Evolutionary conservation across 176 grass and related monocot species (phyloP).

Genomic region (Phoenix roebelenii): DNA sequence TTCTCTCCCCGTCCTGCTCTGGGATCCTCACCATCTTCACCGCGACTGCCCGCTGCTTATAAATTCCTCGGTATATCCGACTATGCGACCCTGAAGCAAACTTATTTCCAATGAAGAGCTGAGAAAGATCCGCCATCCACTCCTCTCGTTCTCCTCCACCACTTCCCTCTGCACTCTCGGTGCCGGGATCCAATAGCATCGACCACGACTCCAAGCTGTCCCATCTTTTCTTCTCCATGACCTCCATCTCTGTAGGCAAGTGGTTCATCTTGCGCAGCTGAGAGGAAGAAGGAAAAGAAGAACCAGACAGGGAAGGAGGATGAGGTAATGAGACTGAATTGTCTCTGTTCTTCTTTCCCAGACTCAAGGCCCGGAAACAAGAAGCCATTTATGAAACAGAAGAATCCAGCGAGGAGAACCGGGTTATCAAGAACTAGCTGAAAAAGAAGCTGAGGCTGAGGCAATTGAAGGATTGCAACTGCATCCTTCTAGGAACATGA

Average conservation of each 20-base stretch:
- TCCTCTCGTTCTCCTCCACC: constrained; percentile 49
- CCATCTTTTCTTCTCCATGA: constrained; percentile 99
- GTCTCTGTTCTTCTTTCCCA: constrained; percentile 26
- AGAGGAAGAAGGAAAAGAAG: constrained; percentile 35
- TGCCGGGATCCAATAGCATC: constrained; percentile 58
- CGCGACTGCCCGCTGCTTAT: constrained; percentile 82
- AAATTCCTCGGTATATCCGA: constrained; percentile 95
- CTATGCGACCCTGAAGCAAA: constrained; percentile 94
- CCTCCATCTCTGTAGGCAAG: constrained; percentile 45
- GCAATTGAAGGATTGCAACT: constrained; percentile 1
- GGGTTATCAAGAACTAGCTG: constrained; percentile 3
- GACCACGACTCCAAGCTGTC: constrained; percentile 99
- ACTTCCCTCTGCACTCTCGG: constrained; percentile 17
- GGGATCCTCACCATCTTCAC: constrained; percentile 95
- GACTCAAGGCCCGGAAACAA: constrained; percentile 39
- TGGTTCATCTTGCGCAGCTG: constrained; percentile 13
- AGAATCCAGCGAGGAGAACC: not conserved
- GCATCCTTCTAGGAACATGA: not conserved
- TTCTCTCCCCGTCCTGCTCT: constrained; percentile 74
- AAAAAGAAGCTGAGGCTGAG: not conserved
- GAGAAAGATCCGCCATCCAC: constrained; percentile 95
- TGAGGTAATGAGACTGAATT: not conserved
- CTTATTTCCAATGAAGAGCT: constrained; percentile 95
- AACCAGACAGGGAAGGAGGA: constrained; percentile 17
- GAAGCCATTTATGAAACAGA: constrained; percentile 35